Evolutionary conservation across 2,329 filamentous ascomycete species (phyloP), one percentile per base, ranked within the genome.

Genomic region (Aureobasidium sp.): DNA sequence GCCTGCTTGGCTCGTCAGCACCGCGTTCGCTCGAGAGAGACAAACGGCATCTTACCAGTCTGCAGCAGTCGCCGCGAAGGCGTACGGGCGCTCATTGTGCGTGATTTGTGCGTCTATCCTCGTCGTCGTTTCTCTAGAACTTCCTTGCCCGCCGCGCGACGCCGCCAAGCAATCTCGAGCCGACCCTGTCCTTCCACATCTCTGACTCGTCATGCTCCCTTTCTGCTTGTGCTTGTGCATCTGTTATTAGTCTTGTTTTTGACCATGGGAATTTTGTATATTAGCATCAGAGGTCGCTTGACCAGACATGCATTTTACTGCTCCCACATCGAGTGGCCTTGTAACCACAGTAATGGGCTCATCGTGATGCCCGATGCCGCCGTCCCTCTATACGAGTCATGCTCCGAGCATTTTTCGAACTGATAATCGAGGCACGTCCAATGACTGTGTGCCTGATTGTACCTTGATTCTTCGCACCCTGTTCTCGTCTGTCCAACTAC

Each of bases 21-120:
- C 4, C 1, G 3, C 5, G 7, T 3, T 25, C 25, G 4, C 11
- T n/a, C 8, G 43, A 15, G 9, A 31, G 19, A 13, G 19, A 19
- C n/a, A 19, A 38, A 15, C 19, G 42, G 57, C 42, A 61, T 65
- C 78, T 61, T 79, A 89, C 87, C 83, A 71, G 80, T 77, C 69
- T 78, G 77, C 60, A 81, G 77, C 67, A 87, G 75, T 75, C 81
- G 82, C 77, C 83, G 77, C 68, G 84, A 78, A 66, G 85, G 84
- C 69, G 84, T 75, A 73, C 81, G 81, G 68, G 87, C 74, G 75
- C 79, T 88, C 87, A 90, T 90, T 70, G 65, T 63, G 64, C 54
- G 37, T 43, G 60, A 37, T 46, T 38, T 35, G 49, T 53, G 46
- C 45, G 45, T 49, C 45, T 57, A 15, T 7, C 42, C 42, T 47